These are phyloP conservation scores for Chaetothyriales sp. DNA, from an alignment of 2,329 filamentous ascomycete genomes.

Conservation along the genomic window DNA sequence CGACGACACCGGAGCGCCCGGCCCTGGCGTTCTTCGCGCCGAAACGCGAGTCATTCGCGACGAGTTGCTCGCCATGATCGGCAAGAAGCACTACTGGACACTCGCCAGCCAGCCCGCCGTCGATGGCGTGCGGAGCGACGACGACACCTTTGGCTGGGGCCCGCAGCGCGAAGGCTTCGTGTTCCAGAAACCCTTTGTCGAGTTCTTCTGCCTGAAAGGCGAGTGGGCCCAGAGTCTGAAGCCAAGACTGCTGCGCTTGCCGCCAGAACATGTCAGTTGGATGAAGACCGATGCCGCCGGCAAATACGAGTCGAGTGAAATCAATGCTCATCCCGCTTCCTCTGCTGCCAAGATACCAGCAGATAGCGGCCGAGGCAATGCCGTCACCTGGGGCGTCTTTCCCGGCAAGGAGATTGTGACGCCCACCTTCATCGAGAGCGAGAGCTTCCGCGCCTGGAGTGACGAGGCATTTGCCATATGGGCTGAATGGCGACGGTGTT, in stretches of 20 bases:
- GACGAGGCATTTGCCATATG: slow-evolving; percentile 96
- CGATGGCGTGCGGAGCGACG: slow-evolving; percentile 64
- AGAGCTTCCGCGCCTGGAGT: slow-evolving; percentile 84
- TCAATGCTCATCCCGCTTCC: slow-evolving; percentile 11
- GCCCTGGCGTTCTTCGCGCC: slow-evolving; percentile 44
- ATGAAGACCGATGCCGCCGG: slow-evolving; percentile 69
- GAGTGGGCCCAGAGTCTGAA: slow-evolving; percentile 56
- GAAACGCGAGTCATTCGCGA: slow-evolving; percentile 72
- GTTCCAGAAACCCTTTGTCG: slow-evolving; percentile 96
- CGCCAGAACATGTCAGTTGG: slow-evolving; percentile 61
- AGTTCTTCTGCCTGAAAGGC: slow-evolving; percentile 69
- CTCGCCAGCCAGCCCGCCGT: slow-evolving; percentile 90
- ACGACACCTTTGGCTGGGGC: slow-evolving; percentile 84
- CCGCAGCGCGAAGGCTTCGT: slow-evolving; percentile 75
- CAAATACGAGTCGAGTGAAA: slow-evolving; percentile 48
- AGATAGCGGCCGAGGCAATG: slow-evolving; percentile 56
- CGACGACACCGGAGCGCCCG: slow-evolving; percentile 3
- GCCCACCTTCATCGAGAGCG: slow-evolving; percentile 90
- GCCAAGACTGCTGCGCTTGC: slow-evolving; percentile 45
- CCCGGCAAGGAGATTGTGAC: slow-evolving; percentile 91
- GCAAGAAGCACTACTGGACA: slow-evolving; percentile 78
- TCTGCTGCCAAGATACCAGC: slow-evolving; percentile 21
- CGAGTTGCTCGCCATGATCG: slow-evolving; percentile 62
- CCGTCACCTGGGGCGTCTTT: slow-evolving; percentile 94
- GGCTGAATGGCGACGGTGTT: slow-evolving; percentile 84